phyloP scores from a whole-genome alignment of 495 filamentous ascomycete genomes.

The Chlorociboria aeruginascens region DNA sequence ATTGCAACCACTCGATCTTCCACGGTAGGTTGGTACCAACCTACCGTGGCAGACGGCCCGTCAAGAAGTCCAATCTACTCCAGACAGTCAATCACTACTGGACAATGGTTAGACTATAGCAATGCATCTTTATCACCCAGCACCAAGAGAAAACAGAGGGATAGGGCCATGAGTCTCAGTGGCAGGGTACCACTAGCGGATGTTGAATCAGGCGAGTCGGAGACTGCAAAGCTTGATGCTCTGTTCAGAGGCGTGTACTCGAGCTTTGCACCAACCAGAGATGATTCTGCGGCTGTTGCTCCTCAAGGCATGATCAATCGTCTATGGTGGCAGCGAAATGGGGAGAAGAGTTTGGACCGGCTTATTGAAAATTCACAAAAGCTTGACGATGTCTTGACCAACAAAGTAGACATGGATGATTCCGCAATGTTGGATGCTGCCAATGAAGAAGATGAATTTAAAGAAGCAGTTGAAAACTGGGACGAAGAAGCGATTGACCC shows the following conservation, averaged over 20 bases:
- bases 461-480: conserved; percentile 11
- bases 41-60: conserved; percentile 24
- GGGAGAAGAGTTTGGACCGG: conserved; percentile 45
- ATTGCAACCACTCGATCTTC: conserved; percentile 45
- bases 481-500: conserved; percentile 31
- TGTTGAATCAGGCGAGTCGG: conserved; percentile 33
- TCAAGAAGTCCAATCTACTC: conserved; percentile 37
- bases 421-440: conserved; percentile 23
- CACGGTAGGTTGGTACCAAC: conserved; percentile 50
- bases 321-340: conserved; percentile 81
- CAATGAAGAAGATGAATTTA: conserved; percentile 29
- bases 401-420: conserved; percentile 24
- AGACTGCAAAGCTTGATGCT: conserved; percentile 55
- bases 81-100: conserved; percentile 43
- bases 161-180: conserved; percentile 57
- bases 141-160: conserved; percentile 54
- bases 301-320: conserved; percentile 56
- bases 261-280: conserved; percentile 73
- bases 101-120: conserved; percentile 59
- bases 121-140: conserved; percentile 44
- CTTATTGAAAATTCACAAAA: conserved; percentile 29
- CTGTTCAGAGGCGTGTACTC: conserved; percentile 76
- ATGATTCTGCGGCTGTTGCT: conserved; percentile 65
- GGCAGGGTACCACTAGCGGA: conserved; percentile 41
- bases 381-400: conserved; percentile 19